A percentile compares a stretch with the other conserved stretches of the same genome.
These are phyloP conservation scores for Eucalyptus erythrocorys DNA, from an alignment of 345 rosid genomes.

Conservation along the genomic window DNA sequence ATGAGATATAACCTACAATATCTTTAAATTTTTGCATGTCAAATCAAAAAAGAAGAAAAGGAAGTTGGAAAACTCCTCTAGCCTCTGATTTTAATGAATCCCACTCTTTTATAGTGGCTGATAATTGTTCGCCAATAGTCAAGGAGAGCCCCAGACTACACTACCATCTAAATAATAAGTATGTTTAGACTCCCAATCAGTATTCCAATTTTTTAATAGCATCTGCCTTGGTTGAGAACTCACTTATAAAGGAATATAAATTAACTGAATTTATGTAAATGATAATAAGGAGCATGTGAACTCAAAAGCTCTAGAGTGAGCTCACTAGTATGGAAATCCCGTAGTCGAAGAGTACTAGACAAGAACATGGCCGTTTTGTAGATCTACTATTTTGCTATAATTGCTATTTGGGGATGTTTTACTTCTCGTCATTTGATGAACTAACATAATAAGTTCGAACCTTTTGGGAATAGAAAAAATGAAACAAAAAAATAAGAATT, in stretches of 20 bases:
- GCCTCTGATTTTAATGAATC: neutral
- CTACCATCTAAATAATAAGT: neutral
- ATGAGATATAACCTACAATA: neutral
- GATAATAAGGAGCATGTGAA: neutral
- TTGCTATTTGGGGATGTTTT: no score
- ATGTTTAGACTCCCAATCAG: neutral
- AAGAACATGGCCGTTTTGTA: neutral
- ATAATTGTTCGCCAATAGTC: no score
- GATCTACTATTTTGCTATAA: no score
- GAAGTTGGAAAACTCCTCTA: neutral
- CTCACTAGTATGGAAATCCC: neutral
- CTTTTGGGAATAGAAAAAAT: no score
- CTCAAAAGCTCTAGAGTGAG: neutral
- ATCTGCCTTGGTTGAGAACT: no score
- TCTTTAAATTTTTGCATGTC: neutral
- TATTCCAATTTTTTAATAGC: no score
- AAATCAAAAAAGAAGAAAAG: neutral
- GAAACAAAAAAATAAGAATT: no score
- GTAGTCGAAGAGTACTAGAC: neutral
- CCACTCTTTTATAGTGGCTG: no score
- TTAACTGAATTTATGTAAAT: no score
- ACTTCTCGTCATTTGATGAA: no score
- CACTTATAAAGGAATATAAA: no score
- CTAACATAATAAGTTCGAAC: no score
- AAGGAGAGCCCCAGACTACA: accelerated